Percentiles rank a stretch among this genome's conserved stretches.
Conservation (phyloP, 78 protist species). For the Dictyostelium purpureum region DNA sequence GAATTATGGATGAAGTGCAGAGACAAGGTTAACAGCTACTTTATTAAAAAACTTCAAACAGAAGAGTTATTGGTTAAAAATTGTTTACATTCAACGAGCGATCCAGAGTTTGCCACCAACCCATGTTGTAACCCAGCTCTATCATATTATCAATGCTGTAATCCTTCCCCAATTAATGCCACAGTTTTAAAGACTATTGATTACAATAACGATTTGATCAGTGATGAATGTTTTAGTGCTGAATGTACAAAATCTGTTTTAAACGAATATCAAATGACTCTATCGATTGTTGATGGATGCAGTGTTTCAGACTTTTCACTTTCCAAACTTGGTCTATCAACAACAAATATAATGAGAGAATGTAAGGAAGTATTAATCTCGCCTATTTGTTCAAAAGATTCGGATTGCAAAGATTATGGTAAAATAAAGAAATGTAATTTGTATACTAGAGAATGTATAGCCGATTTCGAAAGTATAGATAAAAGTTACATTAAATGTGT, state of each 20-base stretch:
- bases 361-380: neutral
- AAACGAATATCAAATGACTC: neutral
- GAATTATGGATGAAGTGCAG: too few species aligned
- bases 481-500: neutral
- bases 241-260: neutral
- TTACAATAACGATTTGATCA: neutral
- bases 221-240: neutral
- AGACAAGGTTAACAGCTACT: too few species aligned
- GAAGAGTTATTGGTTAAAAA: too few species aligned
- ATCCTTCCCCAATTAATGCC: neutral
- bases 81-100: neutral
- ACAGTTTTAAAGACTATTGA: neutral
- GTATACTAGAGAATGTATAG: neutral
- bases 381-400: neutral
- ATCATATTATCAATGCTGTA: neutral
- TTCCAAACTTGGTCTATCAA: neutral
- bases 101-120: neutral
- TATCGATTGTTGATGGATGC: neutral
- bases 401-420: neutral
- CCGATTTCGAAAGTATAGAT: neutral
- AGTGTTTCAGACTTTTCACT: too few species aligned
- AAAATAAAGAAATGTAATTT: neutral
- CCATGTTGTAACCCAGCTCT: neutral
- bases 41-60: too few species aligned
- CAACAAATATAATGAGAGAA: neutral